Base-by-base conservation (phyloP, 306 rosid genomes). In the Trichosanthes truncata region DNA sequence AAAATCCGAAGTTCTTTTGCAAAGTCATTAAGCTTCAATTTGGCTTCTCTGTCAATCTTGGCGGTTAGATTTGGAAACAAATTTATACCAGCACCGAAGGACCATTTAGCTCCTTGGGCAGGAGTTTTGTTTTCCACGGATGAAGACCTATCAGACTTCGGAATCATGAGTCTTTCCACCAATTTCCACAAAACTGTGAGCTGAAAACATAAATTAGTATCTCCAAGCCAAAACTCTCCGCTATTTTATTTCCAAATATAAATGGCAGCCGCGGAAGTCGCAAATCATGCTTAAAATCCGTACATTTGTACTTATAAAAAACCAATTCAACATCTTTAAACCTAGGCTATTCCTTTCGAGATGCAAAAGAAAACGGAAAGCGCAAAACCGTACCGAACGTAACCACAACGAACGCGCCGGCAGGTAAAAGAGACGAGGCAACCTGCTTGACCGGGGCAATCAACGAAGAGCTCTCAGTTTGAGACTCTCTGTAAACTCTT, bases 111-210 rank as follows among this genome's bases (percentile, higher is more conserved):
- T 80, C 92, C 98, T 83, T 86, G 88, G 33, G 87, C 85, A 53
- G 91, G 35, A 38, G 90, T 68, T 72, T 88, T 91, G 61, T 68
- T 84, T 79, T 90, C 93, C 4, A 48, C 82, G 1, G 91, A 66
- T 3, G 88, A 63, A 77, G 94, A 45, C 82, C 80, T 86, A 53
- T 78, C 75, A 48, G 86, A 86, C 85, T 89, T 91, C 0, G 91
- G 97, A 82, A 51, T 66, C 73, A 90, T 84, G 77, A 93, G 83
- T 84, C 87, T 95, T 90, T 90, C 97, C 88, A 88, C 93, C 87
- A 95, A 72, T 84, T 91, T 95, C 99, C 97, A 95, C 84, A 95
- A 66, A 90, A 95, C 99, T 95, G 99, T 89, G 90, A 86, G 88
- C 93, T 91, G 89, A 89, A 88, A 85, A 83, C 84, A 80, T 63